Conservation (phyloP, 768 basidiomycete genomes). For the Phaffia australis region DNA sequence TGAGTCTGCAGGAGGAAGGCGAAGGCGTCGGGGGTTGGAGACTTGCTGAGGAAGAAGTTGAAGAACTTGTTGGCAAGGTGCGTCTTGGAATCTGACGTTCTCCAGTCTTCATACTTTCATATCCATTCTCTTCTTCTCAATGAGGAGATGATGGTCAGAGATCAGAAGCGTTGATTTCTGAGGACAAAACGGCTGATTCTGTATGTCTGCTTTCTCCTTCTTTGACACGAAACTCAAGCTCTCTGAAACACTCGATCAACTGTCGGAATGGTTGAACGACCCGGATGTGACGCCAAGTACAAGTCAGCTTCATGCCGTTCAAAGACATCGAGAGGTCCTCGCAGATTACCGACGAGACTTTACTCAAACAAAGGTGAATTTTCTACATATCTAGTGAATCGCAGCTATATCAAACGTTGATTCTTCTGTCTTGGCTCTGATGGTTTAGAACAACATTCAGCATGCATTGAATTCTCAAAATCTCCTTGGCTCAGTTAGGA, state of each 20-base stretch:
- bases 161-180: background rate
- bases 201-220: slow-evolving; percentile 18
- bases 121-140: background rate
- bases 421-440: slow-evolving; percentile 11
- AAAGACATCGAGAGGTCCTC: slow-evolving; percentile 79
- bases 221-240: slow-evolving; percentile 45
- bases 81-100: slow-evolving; percentile 23
- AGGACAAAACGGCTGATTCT: slow-evolving; percentile 19
- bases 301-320: slow-evolving; percentile 76
- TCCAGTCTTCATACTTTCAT: background rate
- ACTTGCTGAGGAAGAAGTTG: slow-evolving; percentile 74
- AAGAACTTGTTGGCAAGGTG: slow-evolving; percentile 77
- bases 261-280: slow-evolving; percentile 53
- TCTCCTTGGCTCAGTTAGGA: slow-evolving; percentile 76
- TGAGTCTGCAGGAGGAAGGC: slow-evolving; percentile 42
- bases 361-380: slow-evolving; percentile 64
- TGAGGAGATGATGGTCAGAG: background rate
- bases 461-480: slow-evolving; percentile 76
- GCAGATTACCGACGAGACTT: slow-evolving; percentile 80
- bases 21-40: slow-evolving; percentile 50
- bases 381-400: background rate
- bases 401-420: background rate
- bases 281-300: slow-evolving; percentile 61
- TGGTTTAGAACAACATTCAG: slow-evolving; percentile 58
- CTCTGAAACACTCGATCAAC: slow-evolving; percentile 72